Conservation (phyloP, 805 yeast species). For the Peterozyma toletana region DNA sequence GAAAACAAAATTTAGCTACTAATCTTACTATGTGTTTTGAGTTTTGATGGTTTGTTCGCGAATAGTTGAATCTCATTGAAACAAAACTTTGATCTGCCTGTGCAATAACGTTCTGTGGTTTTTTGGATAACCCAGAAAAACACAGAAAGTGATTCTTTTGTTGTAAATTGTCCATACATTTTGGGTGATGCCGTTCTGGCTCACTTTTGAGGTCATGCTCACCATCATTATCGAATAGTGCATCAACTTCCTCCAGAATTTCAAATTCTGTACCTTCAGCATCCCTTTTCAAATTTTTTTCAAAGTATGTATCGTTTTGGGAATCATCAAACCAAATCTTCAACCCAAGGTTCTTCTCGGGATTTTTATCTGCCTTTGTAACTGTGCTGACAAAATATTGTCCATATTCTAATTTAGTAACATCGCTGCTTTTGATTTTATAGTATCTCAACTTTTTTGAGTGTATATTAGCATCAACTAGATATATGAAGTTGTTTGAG, state of each 20-base stretch:
- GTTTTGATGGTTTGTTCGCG: conserved; percentile 8
- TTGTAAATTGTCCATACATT: no score
- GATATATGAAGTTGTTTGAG: conserved; percentile 15
- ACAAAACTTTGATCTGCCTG: conserved; percentile 2
- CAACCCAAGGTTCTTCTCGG: conserved; percentile 24
- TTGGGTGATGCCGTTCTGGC: no score
- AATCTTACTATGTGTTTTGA: conserved; percentile 11
- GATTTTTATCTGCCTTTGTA: conserved; percentile 17
- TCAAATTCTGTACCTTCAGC: background rate
- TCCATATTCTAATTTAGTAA: conserved; percentile 22
- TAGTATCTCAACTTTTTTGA: conserved; percentile 13
- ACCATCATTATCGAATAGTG: no score
- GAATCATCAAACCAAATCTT: conserved; percentile 8
- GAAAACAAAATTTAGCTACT: conserved; percentile 13
- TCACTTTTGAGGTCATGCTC: no score
- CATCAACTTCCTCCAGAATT: no score
- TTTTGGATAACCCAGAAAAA: no score
- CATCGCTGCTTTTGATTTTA: conserved; percentile 12
- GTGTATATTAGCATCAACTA: conserved; percentile 15
- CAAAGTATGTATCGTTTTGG: background rate
- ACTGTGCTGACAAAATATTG: conserved; percentile 13
- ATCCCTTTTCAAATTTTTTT: conserved; percentile 3
- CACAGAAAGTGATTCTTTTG: no score
- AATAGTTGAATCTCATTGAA: conserved; percentile 13
- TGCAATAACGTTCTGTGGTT: no score